phyloP scores from a whole-genome alignment of 2,329 filamentous ascomycete species.

The Calonectria hongkongensis region DNA sequence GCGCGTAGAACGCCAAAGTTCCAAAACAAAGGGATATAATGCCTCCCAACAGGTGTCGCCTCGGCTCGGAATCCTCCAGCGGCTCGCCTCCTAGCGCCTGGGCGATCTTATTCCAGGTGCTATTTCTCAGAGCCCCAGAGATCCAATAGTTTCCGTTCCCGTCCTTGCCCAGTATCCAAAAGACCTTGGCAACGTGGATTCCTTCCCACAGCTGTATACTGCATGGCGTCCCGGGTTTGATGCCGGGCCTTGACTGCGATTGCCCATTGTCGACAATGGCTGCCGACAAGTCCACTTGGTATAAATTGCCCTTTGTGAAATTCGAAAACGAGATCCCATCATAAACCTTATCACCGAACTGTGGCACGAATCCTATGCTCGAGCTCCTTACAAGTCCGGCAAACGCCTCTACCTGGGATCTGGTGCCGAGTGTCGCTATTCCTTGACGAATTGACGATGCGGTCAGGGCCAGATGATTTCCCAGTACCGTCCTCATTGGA shows the following conservation, averaged over 20 bases:
- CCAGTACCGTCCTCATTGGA: not conserved
- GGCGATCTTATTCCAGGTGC: constrained; percentile 28
- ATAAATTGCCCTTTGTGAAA: not conserved
- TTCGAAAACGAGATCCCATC: constrained; percentile 8
- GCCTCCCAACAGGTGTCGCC: not conserved
- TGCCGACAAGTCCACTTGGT: not conserved
- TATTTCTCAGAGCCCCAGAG: constrained; percentile 28
- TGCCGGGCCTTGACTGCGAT: not conserved
- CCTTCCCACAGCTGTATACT: constrained; percentile 14
- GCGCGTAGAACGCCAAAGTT: not conserved
- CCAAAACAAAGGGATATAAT: not conserved
- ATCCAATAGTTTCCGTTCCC: constrained; percentile 30
- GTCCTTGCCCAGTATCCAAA: constrained; percentile 27
- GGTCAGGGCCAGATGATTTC: not conserved
- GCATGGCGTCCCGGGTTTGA: not conserved
- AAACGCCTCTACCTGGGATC: constrained; percentile 6
- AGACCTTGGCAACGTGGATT: constrained; percentile 22
- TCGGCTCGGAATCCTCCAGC: not conserved
- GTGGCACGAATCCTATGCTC: constrained; percentile 10
- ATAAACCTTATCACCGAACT: not conserved
- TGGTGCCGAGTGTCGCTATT: not conserved
- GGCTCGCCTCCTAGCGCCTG: not conserved
- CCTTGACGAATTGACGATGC: constrained; percentile 8
- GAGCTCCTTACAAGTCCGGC: not conserved
- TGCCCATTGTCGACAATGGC: not conserved